These are phyloP conservation scores for Cystobasidium tubakii DNA, from an alignment of 768 basidiomycete species.

Conservation along the genomic window DNA sequence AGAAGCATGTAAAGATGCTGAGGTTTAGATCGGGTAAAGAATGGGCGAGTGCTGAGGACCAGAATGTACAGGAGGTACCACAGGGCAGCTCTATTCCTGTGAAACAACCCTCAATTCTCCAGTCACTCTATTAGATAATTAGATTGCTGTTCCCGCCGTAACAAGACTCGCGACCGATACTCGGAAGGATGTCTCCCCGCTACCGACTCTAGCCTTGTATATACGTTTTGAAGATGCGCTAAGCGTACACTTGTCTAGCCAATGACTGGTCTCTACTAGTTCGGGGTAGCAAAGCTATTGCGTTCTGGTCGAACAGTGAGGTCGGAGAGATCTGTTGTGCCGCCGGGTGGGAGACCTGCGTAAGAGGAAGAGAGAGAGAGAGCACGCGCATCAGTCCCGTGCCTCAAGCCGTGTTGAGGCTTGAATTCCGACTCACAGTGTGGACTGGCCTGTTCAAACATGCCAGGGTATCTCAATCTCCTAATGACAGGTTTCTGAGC, in stretches of 20 bases:
- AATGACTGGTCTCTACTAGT: background rate
- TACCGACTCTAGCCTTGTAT: too few species aligned
- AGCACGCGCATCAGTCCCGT: background rate
- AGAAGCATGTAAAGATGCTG: too few species aligned
- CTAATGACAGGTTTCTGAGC: slow-evolving; percentile 50
- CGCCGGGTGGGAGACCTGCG: slow-evolving; percentile 9
- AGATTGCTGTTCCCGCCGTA: too few species aligned
- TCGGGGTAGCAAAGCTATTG: background rate
- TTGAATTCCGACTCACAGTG: slow-evolving; percentile 47
- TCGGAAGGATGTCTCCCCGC: too few species aligned
- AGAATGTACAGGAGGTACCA: too few species aligned
- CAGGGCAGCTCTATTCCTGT: too few species aligned
- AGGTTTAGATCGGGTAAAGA: too few species aligned
- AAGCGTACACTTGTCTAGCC: background rate
- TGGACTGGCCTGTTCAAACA: slow-evolving; percentile 35
- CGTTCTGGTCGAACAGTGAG: background rate
- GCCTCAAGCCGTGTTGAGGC: background rate
- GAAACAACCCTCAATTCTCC: too few species aligned
- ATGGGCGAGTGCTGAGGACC: too few species aligned
- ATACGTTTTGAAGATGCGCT: too few species aligned
- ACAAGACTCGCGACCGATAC: too few species aligned
- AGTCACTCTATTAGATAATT: too few species aligned
- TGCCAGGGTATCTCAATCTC: slow-evolving; percentile 48
- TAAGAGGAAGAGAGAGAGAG: background rate
- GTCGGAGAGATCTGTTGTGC: slow-evolving; percentile 6